Conservation (phyloP, 768 basidiomycete species). For the Mycena galopus region DNA sequence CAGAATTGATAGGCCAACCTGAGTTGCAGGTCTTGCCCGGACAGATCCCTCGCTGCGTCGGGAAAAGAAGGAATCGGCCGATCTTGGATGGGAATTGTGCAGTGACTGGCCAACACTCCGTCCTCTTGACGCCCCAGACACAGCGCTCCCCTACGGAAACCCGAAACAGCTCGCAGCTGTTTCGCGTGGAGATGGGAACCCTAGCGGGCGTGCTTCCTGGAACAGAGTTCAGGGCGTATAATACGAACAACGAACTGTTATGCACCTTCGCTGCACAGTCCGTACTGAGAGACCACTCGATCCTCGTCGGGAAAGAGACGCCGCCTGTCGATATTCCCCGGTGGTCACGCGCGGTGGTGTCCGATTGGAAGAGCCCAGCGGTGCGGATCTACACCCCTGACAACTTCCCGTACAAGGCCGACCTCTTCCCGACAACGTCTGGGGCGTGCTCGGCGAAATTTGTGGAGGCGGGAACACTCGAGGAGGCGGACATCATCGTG, state of each 20-base stretch:
- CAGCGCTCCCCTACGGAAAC: no score
- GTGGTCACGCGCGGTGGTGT: no score
- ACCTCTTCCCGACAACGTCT: neutral
- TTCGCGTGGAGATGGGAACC: neutral
- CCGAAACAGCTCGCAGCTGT: neutral
- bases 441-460: neutral
- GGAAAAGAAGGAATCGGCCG: neutral
- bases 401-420: no score
- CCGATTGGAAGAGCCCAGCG: no score
- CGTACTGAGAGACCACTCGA: neutral
- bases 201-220: slow-evolving; percentile 3
- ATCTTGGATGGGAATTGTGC: slow-evolving; percentile 1
- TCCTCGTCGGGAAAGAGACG: no score
- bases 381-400: no score
- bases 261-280: neutral
- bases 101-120: neutral
- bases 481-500: neutral
- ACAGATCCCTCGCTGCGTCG: slow-evolving; percentile 18
- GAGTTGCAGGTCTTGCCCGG: neutral
- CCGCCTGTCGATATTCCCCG: no score
- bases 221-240: neutral
- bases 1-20: neutral
- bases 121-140: neutral
- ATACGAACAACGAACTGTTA: neutral
- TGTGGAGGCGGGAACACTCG: neutral